A percentile compares a stretch with the other conserved stretches of the same genome.
phyloP scores from a whole-genome alignment of 371 early-diverging fungal species.

The Rhizoclosmatium hyalinum region DNA sequence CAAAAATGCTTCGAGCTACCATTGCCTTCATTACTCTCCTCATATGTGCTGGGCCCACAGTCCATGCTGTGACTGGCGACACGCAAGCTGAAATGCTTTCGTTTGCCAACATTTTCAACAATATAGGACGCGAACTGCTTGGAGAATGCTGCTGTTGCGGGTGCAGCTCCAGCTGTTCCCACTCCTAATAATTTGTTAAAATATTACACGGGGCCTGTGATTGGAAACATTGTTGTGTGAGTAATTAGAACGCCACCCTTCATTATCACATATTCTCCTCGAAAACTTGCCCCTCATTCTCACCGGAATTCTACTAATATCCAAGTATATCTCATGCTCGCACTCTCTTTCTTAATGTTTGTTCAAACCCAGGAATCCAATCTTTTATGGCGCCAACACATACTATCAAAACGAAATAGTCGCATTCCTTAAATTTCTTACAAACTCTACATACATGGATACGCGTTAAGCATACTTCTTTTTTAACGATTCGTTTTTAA shows the following conservation, averaged over 20 bases:
- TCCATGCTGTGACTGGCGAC: too few relatives aligned
- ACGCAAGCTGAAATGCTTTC: background rate
- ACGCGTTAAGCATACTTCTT: background rate
- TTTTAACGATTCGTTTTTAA: background rate
- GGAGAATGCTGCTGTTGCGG: background rate
- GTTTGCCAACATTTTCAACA: background rate
- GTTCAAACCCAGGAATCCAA: conserved; percentile 18
- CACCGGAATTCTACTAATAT: too few relatives aligned
- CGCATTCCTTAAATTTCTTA: background rate
- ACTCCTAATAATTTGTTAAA: conserved; percentile 37
- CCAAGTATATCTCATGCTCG: too few relatives aligned
- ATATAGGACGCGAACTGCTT: background rate
- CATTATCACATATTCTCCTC: background rate
- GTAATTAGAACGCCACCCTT: background rate
- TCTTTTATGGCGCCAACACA: conserved; percentile 19
- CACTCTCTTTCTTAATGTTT: background rate
- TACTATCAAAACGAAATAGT: background rate
- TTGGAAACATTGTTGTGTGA: conserved; percentile 23
- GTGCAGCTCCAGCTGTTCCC: background rate
- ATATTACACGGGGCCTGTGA: conserved; percentile 40
- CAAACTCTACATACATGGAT: background rate
- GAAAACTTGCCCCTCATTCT: background rate
- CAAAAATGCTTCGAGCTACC: too few relatives aligned
- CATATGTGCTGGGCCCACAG: too few relatives aligned
- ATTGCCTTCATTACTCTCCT: too few relatives aligned